Evolutionary conservation across 495 filamentous ascomycete genomes (phyloP).

Genomic region (Lepidopterella palustris): DNA sequence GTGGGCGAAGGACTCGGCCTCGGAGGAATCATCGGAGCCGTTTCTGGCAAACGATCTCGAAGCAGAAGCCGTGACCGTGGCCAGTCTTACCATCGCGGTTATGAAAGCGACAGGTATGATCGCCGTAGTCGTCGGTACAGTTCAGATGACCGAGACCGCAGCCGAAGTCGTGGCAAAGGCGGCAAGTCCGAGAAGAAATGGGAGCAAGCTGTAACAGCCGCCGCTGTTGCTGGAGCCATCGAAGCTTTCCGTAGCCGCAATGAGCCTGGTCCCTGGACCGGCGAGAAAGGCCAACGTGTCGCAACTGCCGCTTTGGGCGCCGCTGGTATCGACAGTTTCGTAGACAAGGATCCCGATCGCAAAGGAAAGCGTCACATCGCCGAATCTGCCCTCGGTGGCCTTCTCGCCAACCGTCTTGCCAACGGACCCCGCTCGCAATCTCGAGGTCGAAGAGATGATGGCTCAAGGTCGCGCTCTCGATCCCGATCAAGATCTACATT

Average conservation of each 20-base stretch:
- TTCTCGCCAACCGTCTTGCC: constrained; percentile 72
- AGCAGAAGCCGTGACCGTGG: constrained; percentile 28
- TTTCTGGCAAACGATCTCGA: constrained; percentile 42
- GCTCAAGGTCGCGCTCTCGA: constrained; percentile 29
- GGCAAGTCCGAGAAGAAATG: constrained; percentile 58
- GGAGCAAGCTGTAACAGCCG: constrained; percentile 79
- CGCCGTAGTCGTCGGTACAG: constrained; percentile 41
- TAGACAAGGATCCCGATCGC: constrained; percentile 65
- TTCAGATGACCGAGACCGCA: constrained; percentile 43
- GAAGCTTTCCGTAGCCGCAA: constrained; percentile 86
- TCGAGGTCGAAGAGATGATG: constrained; percentile 34
- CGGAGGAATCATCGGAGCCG: constrained; percentile 36
- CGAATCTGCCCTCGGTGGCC: constrained; percentile 78
- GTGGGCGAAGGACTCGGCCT: constrained; percentile 36
- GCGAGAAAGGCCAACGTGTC: constrained; percentile 79
- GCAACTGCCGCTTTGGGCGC: constrained; percentile 80
- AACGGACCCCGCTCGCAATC: constrained; percentile 55
- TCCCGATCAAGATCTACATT: constrained; percentile 23
- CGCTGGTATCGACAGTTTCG: constrained; percentile 72
- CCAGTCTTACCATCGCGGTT: constrained; percentile 31
- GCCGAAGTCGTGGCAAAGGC: constrained; percentile 41
- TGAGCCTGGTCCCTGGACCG: constrained; percentile 75
- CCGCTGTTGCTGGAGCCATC: constrained; percentile 74
- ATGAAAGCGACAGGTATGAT: constrained; percentile 27
- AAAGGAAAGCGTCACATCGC: constrained; percentile 60